phyloP scores from a whole-genome alignment of 2,329 filamentous ascomycete species.

The Pestalotiopsis sp. region DNA sequence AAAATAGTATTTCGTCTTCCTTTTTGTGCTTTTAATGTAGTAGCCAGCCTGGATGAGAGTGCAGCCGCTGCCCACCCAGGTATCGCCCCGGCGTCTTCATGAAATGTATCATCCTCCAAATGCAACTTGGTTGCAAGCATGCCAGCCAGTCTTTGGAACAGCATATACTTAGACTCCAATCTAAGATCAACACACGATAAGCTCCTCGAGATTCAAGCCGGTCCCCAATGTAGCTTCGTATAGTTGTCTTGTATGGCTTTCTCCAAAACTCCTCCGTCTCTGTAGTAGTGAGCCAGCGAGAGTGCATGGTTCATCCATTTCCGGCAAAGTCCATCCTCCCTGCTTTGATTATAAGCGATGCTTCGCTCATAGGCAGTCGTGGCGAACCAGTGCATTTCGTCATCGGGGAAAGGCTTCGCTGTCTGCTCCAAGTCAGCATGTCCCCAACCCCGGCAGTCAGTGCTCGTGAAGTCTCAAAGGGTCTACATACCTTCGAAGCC shows the following conservation, averaged over 20 bases:
- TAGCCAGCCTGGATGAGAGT: no score
- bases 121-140: no score
- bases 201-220: not conserved
- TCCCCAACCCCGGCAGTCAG: not conserved
- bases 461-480: not conserved
- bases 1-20: no score
- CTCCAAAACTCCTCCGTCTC: conserved; percentile 52
- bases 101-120: no score
- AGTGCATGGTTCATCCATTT: conserved; percentile 65
- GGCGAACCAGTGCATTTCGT: conserved; percentile 77
- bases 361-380: conserved; percentile 69
- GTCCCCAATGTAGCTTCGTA: conserved; percentile 36
- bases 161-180: no score
- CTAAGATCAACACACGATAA: no score
- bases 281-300: conserved; percentile 57
- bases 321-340: conserved; percentile 54
- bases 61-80: no score
- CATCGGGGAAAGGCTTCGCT: conserved; percentile 56
- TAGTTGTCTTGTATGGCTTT: conserved; percentile 44
- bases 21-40: no score
- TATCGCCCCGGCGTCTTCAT: no score
- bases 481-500: conserved; percentile 42
- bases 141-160: no score
- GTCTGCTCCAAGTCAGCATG: conserved; percentile 27
- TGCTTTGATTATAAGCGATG: conserved; percentile 61